Evolutionary conservation across 2,329 filamentous ascomycete species (phyloP), one percentile per base, ranked within the genome.

Genomic region (Fusarium xylarioides): DNA sequence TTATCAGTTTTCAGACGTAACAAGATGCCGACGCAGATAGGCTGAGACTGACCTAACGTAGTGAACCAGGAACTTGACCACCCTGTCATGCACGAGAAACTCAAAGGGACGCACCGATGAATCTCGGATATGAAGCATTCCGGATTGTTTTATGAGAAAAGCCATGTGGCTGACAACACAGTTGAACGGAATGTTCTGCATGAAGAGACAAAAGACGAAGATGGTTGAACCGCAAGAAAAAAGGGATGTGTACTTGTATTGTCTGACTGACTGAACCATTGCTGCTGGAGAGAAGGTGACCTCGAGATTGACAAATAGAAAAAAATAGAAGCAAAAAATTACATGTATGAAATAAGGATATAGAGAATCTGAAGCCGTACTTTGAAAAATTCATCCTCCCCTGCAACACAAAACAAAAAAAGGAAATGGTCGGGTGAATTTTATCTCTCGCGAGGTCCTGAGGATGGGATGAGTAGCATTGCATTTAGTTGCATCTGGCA

Each of bases 261-360:
- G 70, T 74, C 67, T 77, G 74, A 77, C 67, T 77, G 75, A 77
- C 71, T 77, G 74, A 72, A 77, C 75, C 75, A 75, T 66, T 75
- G 68, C 71, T 75, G 69, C 75, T 73, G 71, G 73, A 75, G 74
- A 77, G 66, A 75, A 76, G 66, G 68, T 76, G 71, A 75, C 75
- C 75, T 74, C 72, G 63, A 73, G 62, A 65, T 74, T 60, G 66
- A 75, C 47, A 62, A 58, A 52, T 63, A 67, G 73, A n/a, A 74
- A 71, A 30, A 57, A 68, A 70, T 46, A 58, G 34, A 70, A 47
- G 49, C 56, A 69, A 74, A 73, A 72, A 77, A 77, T 77, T 77
- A 77, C 75, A 77, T 73, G 50, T 75, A 75, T 73, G 75, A 77
- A 76, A 77, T 77, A 77, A 77, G 74, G 75, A 77, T 76, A 76